Base-by-base conservation (phyloP, 352 stramenopile species). In the Phytophthora capsici region DNA sequence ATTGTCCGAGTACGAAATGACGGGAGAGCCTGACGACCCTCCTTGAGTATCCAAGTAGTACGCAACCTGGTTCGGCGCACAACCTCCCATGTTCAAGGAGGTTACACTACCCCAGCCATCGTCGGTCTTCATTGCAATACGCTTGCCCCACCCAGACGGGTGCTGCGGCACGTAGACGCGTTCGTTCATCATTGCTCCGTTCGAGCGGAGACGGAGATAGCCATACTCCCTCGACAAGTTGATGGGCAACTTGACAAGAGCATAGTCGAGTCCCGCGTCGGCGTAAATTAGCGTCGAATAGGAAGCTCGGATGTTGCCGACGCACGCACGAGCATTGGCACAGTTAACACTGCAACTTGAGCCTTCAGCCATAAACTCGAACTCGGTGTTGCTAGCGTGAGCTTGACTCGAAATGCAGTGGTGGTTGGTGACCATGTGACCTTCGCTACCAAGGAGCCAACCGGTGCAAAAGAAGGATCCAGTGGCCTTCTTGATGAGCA, bases 381-480 rank as follows among this genome's bases (percentile, higher is more conserved):
- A 85, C 47, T 92, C 66, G 2, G 78, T 90, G 57, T 82, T 76
- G n/a, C 44, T 78, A 4, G 86, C 86, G 26, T 90, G 57, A 13
- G 25, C 30, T 40, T 73, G 61, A 20, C 54, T 73, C 5, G 57
- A 70, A 52, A 94, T 92, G 74, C 86, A 94, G 71, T 94, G 86
- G 51, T 92, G 57, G 74, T 94, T 94, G 22, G 86, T 93, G 16
- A 94, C 41, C 36, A 91, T n/a, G 50, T 94, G 84, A 14, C 83
- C 84, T 17, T 94, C 75, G 30, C 73, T 88, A n/a, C 86, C 86
- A 23, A 92, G 6, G 3, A 94, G 63, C 80, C 80, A 94, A 16
- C 86, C 86, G 16, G 81, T 92, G 58, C 86, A 94, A 40, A 89
- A 90, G 70, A 71, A 89, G 4, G 72, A 80, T 3, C 73, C 68